phyloP scores from a whole-genome alignment of 139 green algal species.

The Volvox africanus region DNA sequence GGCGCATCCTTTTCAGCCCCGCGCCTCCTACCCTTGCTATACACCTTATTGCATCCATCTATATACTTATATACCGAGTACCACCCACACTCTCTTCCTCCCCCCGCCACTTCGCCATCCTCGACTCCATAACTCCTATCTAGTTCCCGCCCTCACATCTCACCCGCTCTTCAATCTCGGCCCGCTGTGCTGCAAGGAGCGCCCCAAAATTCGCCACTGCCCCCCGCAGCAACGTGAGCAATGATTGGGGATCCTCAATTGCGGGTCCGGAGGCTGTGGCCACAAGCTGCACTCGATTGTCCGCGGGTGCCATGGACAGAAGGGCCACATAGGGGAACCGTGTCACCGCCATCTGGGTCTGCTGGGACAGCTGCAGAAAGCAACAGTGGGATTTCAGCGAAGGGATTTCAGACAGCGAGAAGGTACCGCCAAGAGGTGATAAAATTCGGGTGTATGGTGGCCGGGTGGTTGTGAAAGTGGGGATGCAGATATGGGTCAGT shows the following conservation, averaged over 20 bases:
- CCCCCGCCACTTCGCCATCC: neutral
- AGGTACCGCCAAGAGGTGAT: no score
- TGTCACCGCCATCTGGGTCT: slow-evolving; percentile 62
- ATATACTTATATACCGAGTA: no score
- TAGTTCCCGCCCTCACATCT: neutral
- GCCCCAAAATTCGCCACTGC: slow-evolving; percentile 68
- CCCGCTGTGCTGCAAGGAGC: slow-evolving; percentile 71
- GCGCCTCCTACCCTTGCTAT: no score
- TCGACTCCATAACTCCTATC: neutral
- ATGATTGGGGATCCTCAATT: neutral
- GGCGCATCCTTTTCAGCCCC: no score
- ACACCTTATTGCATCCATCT: no score
- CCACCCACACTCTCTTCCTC: neutral
- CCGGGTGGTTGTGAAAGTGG: no score
- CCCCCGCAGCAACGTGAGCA: slow-evolving; percentile 58
- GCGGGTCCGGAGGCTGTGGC: slow-evolving; percentile 40
- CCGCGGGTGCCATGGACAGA: slow-evolving; percentile 66
- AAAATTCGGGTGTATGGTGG: no score
- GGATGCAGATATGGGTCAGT: no score
- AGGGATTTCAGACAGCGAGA: no score
- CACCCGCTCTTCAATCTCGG: slow-evolving; percentile 75
- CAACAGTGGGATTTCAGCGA: neutral
- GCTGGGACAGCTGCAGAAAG: slow-evolving; percentile 44
- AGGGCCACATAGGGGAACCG: slow-evolving; percentile 79
- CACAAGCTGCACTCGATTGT: slow-evolving; percentile 41